phyloP scores from a whole-genome alignment of 2,329 filamentous ascomycete genomes.

The Beauveria varroae region DNA sequence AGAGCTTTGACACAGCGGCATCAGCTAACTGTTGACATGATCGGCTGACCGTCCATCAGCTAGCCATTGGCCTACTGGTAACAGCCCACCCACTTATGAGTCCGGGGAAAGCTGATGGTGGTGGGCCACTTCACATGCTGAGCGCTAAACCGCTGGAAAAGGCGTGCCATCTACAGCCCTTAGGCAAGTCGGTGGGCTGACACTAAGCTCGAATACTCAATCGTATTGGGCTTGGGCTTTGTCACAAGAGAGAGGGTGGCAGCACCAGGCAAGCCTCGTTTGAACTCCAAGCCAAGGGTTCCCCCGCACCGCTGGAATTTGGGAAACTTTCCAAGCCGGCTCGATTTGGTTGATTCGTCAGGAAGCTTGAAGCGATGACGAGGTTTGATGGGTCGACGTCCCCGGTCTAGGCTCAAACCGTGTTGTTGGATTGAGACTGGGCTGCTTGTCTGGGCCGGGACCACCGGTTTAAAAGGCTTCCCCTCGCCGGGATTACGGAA shows the following conservation, averaged over 20 bases:
- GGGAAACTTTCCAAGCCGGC: neutral
- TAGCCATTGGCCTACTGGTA: neutral
- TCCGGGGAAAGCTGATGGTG: neutral
- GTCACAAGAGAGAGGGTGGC: neutral
- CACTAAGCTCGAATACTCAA: neutral
- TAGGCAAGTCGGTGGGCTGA: neutral
- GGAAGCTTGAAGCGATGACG: neutral
- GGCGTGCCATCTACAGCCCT: neutral
- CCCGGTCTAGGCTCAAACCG: neutral
- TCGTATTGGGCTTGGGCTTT: neutral
- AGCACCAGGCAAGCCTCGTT: neutral
- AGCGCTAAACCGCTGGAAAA: neutral
- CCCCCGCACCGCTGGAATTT: neutral
- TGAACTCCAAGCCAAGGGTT: neutral
- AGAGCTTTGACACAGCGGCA: neutral
- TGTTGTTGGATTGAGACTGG: neutral
- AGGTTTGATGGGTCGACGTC: neutral
- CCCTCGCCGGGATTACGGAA: neutral
- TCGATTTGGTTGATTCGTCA: neutral
- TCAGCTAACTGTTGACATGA: neutral
- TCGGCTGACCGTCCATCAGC: constrained; percentile 3
- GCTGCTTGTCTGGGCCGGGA: neutral
- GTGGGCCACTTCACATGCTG: constrained; percentile 1
- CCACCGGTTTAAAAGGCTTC: neutral
- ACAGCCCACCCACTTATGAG: neutral